Base-by-base conservation (phyloP, 2,329 filamentous ascomycete genomes). In the Leptosphaerulina australis region DNA sequence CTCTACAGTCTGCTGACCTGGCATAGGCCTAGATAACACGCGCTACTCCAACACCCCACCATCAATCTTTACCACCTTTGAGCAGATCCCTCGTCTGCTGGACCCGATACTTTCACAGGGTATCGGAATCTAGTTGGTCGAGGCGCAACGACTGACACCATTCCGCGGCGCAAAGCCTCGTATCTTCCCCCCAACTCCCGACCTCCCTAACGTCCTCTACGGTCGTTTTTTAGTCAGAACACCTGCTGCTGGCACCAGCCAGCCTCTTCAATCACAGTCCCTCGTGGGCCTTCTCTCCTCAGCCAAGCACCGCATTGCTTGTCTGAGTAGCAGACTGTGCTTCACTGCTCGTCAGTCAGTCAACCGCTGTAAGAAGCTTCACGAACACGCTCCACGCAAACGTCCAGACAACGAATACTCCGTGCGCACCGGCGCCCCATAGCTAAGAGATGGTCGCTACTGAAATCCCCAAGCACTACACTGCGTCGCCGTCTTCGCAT, bases 261-360 rank as follows among this genome's bases (percentile, higher is more conserved):
- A 93, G 88, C 89, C 83, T 83, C 80, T 70, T 65, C 68, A 76
- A 66, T 75, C 75, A 77, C 79, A 79, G 82, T 80, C 76, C 61
- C 58, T 60, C 64, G 88, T 94, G 91, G 90, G 91, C 90, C 91
- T 94, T 91, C 90, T 94, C 88, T 92, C 81, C 90, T 92, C 90
- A 89, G 86, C 83, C 91, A 89, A 82, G 89, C 88, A 82, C 87
- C 85, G 85, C 88, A 91, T 88, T 84, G 88, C 92, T 92, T 90
- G 90, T 93, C 91, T 95, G 90, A 85, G 90, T 83, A 86, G 89
- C 86, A 95, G 91, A 91, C 88, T 91, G 91, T 90, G 91, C 91
- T 94, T 88, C 88, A 88, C 87, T 58, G 56, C 62, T 60, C 53
- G 55, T 55, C 44, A 63, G 63, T 64, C 60, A 70, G 56, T 56